Evolutionary conservation across 805 yeast genomes (phyloP).

Genomic region (Priceomyces medius): DNA sequence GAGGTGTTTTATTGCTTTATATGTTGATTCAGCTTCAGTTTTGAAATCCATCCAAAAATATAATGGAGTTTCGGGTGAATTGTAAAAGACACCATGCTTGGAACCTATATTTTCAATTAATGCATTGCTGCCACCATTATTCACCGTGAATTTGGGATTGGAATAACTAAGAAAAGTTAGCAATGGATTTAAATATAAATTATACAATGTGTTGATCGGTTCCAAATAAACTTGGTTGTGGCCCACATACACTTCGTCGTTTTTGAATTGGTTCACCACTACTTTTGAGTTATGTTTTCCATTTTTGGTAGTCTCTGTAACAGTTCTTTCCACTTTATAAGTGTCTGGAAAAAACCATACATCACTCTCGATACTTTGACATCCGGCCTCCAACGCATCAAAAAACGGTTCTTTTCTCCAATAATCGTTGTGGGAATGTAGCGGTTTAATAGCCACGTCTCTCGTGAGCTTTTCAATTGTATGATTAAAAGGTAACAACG

Average conservation of each 20-base stretch:
- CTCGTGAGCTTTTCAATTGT: conserved; percentile 29
- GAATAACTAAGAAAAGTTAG: conserved; percentile 45
- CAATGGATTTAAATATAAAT: conserved; percentile 56
- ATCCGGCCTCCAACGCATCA: conserved; percentile 57
- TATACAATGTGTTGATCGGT: conserved; percentile 44
- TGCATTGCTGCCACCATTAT: conserved; percentile 10
- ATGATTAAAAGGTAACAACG: conserved; percentile 18
- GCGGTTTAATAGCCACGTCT: conserved; percentile 40
- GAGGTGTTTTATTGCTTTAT: conserved; percentile 42
- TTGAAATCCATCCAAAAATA: conserved; percentile 66
- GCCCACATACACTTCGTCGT: conserved; percentile 55
- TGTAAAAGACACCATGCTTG: conserved; percentile 35
- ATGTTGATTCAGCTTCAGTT: conserved; percentile 51
- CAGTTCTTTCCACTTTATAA: conserved; percentile 28
- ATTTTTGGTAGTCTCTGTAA: conserved; percentile 20
- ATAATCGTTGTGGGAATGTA: conserved; percentile 73
- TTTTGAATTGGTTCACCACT: conserved; percentile 18
- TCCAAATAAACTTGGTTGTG: conserved; percentile 52
- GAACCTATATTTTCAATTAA: conserved; percentile 12
- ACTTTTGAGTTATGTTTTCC: conserved; percentile 9
- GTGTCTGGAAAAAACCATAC: conserved; percentile 49
- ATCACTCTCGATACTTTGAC: conserved; percentile 65
- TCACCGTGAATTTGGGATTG: conserved; percentile 33
- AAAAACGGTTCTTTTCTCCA: conserved; percentile 58
- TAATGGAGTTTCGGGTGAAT: conserved; percentile 51